A percentile compares a stretch with the other conserved stretches of the same genome.
phyloP scores from a whole-genome alignment of 257 asterid species.

The Solanum pennellii region DNA sequence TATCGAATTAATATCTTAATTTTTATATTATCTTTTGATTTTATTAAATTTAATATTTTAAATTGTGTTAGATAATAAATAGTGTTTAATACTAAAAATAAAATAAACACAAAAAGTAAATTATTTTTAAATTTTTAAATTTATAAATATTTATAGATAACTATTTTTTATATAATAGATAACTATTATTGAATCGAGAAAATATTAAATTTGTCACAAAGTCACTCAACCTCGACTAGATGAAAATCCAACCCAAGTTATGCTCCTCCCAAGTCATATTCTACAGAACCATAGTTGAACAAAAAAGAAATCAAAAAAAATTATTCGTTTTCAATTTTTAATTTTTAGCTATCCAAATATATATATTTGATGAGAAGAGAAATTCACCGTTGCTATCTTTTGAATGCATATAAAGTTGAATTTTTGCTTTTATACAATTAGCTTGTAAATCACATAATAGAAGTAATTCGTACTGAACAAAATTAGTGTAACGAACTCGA shows the following conservation, averaged over 20 bases:
- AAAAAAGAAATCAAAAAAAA: too few relatives aligned
- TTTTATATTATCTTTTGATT: too few relatives aligned
- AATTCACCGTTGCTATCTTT: accelerated
- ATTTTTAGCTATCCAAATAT: neutral
- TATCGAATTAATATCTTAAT: accelerated
- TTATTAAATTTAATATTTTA: too few relatives aligned
- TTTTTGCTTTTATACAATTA: too few relatives aligned
- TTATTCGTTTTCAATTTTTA: neutral
- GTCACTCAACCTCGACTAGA: neutral
- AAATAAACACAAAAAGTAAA: too few relatives aligned
- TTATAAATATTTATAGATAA: too few relatives aligned
- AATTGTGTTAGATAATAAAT: too few relatives aligned
- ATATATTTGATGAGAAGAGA: too few relatives aligned
- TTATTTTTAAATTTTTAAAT: too few relatives aligned
- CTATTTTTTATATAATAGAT: too few relatives aligned
- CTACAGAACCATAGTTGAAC: neutral
- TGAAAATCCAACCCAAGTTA: neutral
- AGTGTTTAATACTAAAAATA: too few relatives aligned
- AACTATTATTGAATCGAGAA: accelerated
- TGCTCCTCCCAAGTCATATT: neutral
- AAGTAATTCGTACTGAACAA: accelerated
- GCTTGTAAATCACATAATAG: accelerated
- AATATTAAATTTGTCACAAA: too few relatives aligned
- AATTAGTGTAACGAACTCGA: accelerated
- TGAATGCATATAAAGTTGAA: accelerated